Conservation (phyloP, 208 protist genomes). For the Leishmania lainsoni region DNA sequence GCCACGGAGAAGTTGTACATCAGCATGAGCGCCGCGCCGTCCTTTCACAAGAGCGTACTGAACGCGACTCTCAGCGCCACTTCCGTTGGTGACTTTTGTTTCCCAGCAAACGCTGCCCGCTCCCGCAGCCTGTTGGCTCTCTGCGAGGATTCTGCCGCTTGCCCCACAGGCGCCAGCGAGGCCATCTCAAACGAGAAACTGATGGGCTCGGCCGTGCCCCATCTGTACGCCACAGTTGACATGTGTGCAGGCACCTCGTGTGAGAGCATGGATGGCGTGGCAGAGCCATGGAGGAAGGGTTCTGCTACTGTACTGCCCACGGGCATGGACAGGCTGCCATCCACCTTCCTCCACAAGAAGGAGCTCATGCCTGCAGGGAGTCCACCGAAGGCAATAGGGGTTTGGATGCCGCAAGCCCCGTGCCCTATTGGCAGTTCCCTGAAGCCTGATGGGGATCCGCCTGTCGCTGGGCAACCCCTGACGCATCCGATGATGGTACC, state of each 20-base stretch:
- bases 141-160: constrained; percentile 4
- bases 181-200: constrained; percentile 17
- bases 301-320: background rate
- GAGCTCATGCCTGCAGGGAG: background rate
- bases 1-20: constrained; percentile 19
- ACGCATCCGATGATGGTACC: constrained; percentile 1
- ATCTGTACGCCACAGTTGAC: constrained; percentile 11
- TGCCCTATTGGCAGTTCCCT: constrained; percentile 13
- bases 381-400: constrained; percentile 8
- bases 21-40: constrained; percentile 22
- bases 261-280: background rate
- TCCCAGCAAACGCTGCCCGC: background rate
- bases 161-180: background rate
- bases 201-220: constrained; percentile 20
- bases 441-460: background rate
- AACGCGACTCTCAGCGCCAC: background rate
- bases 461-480: background rate
- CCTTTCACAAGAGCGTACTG: constrained; percentile 20
- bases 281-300: constrained; percentile 8
- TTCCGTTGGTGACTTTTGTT: background rate
- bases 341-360: background rate
- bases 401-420: constrained; percentile 13
- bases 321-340: background rate
- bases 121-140: background rate
- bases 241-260: constrained; percentile 9